Conservation (phyloP, 805 yeast species). For the Huiozyma sinensis region DNA sequence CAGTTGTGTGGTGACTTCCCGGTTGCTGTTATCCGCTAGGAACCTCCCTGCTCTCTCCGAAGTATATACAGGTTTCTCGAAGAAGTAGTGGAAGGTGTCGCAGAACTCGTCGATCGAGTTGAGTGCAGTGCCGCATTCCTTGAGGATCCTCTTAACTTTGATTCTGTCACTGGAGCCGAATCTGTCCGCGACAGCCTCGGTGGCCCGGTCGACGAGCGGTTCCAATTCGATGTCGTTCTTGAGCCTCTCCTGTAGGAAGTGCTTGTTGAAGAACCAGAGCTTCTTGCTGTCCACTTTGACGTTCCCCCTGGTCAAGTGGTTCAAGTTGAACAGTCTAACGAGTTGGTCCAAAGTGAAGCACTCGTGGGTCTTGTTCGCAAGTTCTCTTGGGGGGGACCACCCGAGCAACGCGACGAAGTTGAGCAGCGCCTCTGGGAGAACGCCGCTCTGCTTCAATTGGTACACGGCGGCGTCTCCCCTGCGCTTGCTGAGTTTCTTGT, state of each 20-base stretch:
- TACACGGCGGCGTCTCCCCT: slow-evolving; percentile 70
- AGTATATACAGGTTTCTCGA: slow-evolving; percentile 26
- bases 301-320: slow-evolving; percentile 81
- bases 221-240: slow-evolving; percentile 27
- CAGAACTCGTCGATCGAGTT: slow-evolving; percentile 44
- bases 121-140: slow-evolving; percentile 38
- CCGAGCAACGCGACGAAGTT: slow-evolving; percentile 89
- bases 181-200: slow-evolving; percentile 10
- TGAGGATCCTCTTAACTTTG: slow-evolving; percentile 33
- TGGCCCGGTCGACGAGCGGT: slow-evolving; percentile 29
- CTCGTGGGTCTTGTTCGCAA: slow-evolving; percentile 42
- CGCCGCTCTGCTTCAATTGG: slow-evolving; percentile 46
- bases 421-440: slow-evolving; percentile 75
- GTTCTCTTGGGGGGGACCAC: slow-evolving; percentile 73
- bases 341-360: slow-evolving; percentile 43
- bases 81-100: slow-evolving; percentile 39
- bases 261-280: slow-evolving; percentile 66
- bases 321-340: slow-evolving; percentile 45
- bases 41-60: not conserved
- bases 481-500: slow-evolving; percentile 77
- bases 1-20: no score
- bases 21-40: no score
- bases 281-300: slow-evolving; percentile 82
- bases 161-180: slow-evolving; percentile 10
- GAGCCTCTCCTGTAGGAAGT: slow-evolving; percentile 42